phyloP scores from a whole-genome alignment of 2,329 filamentous ascomycete species.

The Cladorrhinum sp. region DNA sequence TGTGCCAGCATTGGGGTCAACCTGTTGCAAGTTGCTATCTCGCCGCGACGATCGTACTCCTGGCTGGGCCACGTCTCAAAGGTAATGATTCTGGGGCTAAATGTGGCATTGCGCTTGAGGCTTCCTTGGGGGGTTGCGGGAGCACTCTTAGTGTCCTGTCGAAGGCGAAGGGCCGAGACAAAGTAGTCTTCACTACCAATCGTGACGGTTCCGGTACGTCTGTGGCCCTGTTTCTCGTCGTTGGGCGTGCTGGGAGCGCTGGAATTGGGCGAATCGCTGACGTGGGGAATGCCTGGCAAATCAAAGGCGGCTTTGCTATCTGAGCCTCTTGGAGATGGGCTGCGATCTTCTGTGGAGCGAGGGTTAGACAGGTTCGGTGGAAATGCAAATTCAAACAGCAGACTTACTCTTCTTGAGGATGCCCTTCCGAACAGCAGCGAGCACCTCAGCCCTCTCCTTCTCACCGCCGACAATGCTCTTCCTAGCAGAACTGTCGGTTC shows the following conservation, averaged over 20 bases:
- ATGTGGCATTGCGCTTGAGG: slow-evolving; percentile 64
- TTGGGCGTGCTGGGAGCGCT: slow-evolving; percentile 85
- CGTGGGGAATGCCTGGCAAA: slow-evolving; percentile 58
- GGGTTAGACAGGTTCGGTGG: not conserved
- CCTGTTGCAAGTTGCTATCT: slow-evolving; percentile 96
- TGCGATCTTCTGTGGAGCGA: slow-evolving; percentile 45
- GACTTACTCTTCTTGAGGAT: slow-evolving; percentile 89
- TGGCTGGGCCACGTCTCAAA: slow-evolving; percentile 94
- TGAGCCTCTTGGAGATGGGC: slow-evolving; percentile 61
- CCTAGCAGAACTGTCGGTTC: slow-evolving; percentile 60
- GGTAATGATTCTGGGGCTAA: slow-evolving; percentile 91
- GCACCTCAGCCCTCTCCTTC: slow-evolving; percentile 82
- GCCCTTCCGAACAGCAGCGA: slow-evolving; percentile 90
- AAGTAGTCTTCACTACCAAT: slow-evolving; percentile 90
- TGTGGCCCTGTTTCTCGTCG: slow-evolving; percentile 68
- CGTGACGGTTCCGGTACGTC: slow-evolving; percentile 65
- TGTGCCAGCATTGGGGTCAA: slow-evolving; percentile 95
- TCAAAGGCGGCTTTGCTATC: slow-evolving; percentile 55
- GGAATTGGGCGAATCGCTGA: slow-evolving; percentile 76
- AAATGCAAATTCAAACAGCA: not conserved
- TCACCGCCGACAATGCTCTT: slow-evolving; percentile 92
- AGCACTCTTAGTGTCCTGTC: slow-evolving; percentile 73
- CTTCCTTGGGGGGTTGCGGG: slow-evolving; percentile 71
- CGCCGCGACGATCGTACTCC: slow-evolving; percentile 93
- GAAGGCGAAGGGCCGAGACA: slow-evolving; percentile 69